Base-by-base conservation (phyloP, 345 rosid species). In the Corchorus capsularis region DNA sequence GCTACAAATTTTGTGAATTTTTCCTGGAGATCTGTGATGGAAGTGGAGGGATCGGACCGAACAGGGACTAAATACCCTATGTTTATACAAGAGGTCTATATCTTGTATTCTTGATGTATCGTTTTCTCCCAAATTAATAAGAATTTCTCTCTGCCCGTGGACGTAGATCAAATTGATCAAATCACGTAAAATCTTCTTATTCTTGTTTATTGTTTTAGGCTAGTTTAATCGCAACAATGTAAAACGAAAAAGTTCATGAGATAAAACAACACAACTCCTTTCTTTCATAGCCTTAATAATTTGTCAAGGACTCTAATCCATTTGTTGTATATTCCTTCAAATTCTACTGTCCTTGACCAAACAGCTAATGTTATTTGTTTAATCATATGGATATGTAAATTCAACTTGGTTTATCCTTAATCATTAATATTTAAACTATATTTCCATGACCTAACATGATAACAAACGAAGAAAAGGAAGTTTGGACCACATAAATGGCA, bases 401-500 rank as follows among this genome's bases (percentile, higher is more conserved):
- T n/a, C 9, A 52, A 4, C n/a, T 14, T 15, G n/a, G n/a, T 39
- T 52, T 52, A 52, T 52, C 55, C 55, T 12, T 12, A 0, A 55
- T 54, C 19, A 6, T 55, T n/a, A 39, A 39, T 19, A n/a, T 54
- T 54, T 54, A 6, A 54, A 2, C 11, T n/a, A 7, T 27, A 4
- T 60, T 60, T 60, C 4, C 14, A 32, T 60, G 41, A 27, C 68
- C 22, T 17, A 17, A 10, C 52, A 45, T 65, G 50, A 6, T 12
- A 57, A 43, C 11, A 39, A 46, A 50, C 43, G 13, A 27, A 35
- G 34, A 39, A 47, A 45, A 4, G 52, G 8, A 19, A 9, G 8
- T 12, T 62, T 45, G 77, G 78, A 55, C 62, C 70, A 54, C 22
- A 11, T 15, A 27, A 27, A 32, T 60, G 15, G 10, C 22, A 63